These are phyloP conservation scores for Silene latifolia DNA, from an alignment of 148 eudicot species.

Conservation along the genomic window DNA sequence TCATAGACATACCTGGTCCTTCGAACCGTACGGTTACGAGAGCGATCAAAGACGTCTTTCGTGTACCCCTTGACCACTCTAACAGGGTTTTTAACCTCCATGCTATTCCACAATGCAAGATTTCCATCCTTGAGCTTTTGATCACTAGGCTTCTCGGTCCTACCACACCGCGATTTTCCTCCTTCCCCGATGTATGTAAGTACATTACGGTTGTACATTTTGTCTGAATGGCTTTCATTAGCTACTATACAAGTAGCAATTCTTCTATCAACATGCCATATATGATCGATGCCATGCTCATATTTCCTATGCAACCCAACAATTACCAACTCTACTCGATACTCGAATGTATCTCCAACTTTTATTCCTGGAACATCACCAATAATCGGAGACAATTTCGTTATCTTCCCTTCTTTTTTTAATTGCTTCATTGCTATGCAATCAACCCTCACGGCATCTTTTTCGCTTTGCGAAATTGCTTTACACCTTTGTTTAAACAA, in stretches of 20 bases:
- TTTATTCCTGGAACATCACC: conserved; percentile 36
- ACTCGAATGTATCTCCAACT: conserved; percentile 43
- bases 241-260: conserved; percentile 49
- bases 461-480: conserved; percentile 1
- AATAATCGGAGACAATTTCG: not conserved
- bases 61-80: conserved; percentile 49
- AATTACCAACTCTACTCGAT: conserved; percentile 38
- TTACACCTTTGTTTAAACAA: conserved; percentile 20
- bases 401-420: conserved; percentile 11
- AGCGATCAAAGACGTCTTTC: not conserved
- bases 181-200: conserved; percentile 51
- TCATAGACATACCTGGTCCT: conserved; percentile 35
- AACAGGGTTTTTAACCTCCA: conserved; percentile 31
- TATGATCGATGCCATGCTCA: conserved; percentile 41
- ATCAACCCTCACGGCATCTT: conserved; percentile 12
- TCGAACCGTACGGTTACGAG: not conserved
- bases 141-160: conserved; percentile 22
- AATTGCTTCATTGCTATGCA: conserved; percentile 3
- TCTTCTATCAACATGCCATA: conserved; percentile 21
- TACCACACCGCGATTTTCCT: conserved; percentile 21
- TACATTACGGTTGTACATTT: conserved; percentile 16
- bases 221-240: conserved; percentile 39
- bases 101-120: conserved; percentile 50
- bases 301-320: conserved; percentile 45
- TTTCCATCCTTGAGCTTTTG: conserved; percentile 51